Evolutionary conservation across 148 eudicot genomes (phyloP), one percentile per base, ranked within the genome.

Genomic region (Cornus florida): DNA sequence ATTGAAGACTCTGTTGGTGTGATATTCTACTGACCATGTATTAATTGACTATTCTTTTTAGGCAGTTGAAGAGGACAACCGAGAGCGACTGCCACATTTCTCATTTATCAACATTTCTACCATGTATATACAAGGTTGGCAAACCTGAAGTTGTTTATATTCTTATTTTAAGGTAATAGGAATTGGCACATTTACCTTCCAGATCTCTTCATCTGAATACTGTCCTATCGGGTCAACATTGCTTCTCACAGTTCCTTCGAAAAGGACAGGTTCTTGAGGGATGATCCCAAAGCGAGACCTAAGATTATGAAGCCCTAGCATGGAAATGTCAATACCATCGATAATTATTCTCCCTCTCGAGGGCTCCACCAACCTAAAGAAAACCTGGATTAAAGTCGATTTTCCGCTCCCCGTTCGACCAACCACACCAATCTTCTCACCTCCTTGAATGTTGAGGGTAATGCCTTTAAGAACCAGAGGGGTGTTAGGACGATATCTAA

Each of bases 391-490:
- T 38, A 96, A 78, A 68, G 99, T 96, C 8, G 99, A 93, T 75
- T 96, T 96, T 60, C 99, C 99, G 39, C 98, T 90, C 39, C 99
- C 99, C 0, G 99, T 96, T 78, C 99, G 88, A 57, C 99, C 99
- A 60, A 96, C 99, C 28, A 96, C 92, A 35, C 99, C 99, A 48
- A 92, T 82, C 86, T 96, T 96, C 80, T 96, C 98, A 41, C 99
- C 99, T 32, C 98, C 99, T 67, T 41, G 81, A 74, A 96, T 93
- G 86, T 77, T 87, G 13, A 96, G 86, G 31, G 88, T 86, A 75
- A 96, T 83, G 33, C 99, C 99, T 85, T 93, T 93, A 19, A 96
- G 90, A 69, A 96, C 91, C 19, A 96, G 88, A 78, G 99, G 98
- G 22, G 95, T 93, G 80, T 86, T 88, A 13, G 91, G 92, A 75